A percentile compares a stretch with the other conserved stretches of the same genome.
phyloP scores from a whole-genome alignment of 2,329 filamentous ascomycete genomes.

The Aureobasidium pullulans region DNA sequence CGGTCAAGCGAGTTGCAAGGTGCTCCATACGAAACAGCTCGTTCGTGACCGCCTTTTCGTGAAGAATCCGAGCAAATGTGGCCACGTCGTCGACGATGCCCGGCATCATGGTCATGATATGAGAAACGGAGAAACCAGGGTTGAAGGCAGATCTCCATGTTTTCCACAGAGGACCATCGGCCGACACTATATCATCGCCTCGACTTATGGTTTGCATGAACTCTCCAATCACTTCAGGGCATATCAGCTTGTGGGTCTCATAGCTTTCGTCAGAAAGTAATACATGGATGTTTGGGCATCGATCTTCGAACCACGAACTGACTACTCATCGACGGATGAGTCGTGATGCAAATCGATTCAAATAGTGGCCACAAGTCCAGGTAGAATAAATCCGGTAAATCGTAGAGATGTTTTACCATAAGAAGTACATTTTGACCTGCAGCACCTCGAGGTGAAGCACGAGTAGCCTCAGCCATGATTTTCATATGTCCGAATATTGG shows the following conservation, averaged over 20 bases:
- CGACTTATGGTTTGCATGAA: conserved; percentile 32
- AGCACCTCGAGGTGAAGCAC: conserved; percentile 26
- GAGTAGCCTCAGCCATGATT: conserved; percentile 30
- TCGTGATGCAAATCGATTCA: conserved; percentile 28
- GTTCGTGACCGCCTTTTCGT: conserved; percentile 27
- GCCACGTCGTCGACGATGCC: conserved; percentile 30
- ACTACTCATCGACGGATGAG: conserved; percentile 31
- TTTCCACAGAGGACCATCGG: conserved; percentile 35
- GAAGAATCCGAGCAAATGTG: conserved; percentile 29
- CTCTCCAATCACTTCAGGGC: conserved; percentile 17
- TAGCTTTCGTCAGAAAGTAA: background rate
- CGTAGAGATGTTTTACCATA: conserved; percentile 30
- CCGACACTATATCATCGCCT: conserved; percentile 29
- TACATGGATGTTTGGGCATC: conserved; percentile 27
- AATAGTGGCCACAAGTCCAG: conserved; percentile 39
- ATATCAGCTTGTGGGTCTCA: background rate
- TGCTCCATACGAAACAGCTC: conserved; percentile 35
- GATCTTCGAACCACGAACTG: conserved; percentile 30
- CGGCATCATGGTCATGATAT: conserved; percentile 34
- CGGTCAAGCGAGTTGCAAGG: conserved; percentile 32
- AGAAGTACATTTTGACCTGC: conserved; percentile 31
- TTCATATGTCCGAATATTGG: conserved; percentile 36
- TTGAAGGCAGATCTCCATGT: conserved; percentile 38
- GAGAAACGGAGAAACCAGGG: conserved; percentile 32
- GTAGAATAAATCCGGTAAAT: conserved; percentile 34